A percentile compares a stretch with the other conserved stretches of the same genome.
Evolutionary conservation across 2,329 filamentous ascomycete genomes (phyloP).

Genomic region (Trichoderma oligosporum): DNA sequence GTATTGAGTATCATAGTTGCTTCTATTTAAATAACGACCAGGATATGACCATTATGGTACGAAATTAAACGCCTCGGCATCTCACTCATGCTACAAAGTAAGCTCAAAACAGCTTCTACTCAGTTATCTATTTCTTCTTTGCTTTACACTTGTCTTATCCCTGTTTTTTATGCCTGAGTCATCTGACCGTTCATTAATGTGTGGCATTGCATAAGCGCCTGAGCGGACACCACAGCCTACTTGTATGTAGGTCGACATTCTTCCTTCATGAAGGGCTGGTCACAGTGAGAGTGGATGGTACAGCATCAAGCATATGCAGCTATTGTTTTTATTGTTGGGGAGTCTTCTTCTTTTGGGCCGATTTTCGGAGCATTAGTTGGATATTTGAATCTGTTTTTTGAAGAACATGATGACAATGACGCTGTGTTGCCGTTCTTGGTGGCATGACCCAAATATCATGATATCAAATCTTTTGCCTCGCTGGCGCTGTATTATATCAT

Average conservation of each 20-base stretch:
- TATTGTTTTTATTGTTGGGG: background rate
- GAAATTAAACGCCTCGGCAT: background rate
- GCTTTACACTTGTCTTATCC: background rate
- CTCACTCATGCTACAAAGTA: no score
- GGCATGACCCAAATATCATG: background rate
- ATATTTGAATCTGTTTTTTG: no score
- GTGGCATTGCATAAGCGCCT: background rate
- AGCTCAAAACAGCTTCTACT: no score
- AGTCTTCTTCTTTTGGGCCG: background rate
- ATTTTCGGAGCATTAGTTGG: background rate
- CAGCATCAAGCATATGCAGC: background rate
- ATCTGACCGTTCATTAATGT: slow-evolving; percentile 7
- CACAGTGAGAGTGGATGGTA: background rate
- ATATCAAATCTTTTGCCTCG: slow-evolving; percentile 1
- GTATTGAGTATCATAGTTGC: no score
- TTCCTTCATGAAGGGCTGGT: background rate
- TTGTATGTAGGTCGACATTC: background rate
- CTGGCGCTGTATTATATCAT: slow-evolving; percentile 13
- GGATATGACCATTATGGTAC: background rate
- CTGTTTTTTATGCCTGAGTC: background rate
- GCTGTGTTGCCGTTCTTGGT: background rate
- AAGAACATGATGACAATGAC: background rate
- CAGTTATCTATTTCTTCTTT: no score
- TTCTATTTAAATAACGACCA: background rate
- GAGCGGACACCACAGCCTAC: background rate